Percentiles rank a stretch among this genome's conserved stretches.
These are phyloP conservation scores for Nepenthes gracilis DNA, from an alignment of 148 eudicot genomes.

Conservation along the genomic window DNA sequence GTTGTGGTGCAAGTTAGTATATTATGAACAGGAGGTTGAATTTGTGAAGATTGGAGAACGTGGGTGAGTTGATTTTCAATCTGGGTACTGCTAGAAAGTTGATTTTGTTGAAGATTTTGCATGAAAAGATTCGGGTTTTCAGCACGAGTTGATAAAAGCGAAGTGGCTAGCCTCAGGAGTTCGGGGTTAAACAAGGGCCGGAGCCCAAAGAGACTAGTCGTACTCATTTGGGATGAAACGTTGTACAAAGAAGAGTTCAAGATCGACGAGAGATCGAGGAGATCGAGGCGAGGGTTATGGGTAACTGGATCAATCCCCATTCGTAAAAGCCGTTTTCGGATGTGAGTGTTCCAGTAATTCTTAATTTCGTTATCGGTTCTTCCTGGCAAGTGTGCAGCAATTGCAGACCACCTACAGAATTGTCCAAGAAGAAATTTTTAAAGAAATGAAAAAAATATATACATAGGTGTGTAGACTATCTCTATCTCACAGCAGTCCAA, in stretches of 20 bases:
- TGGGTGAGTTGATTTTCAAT: slow-evolving; percentile 18
- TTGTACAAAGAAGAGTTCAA: slow-evolving; percentile 33
- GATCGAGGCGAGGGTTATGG: slow-evolving; percentile 84
- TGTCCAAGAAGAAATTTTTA: slow-evolving; percentile 16
- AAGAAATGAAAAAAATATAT: neutral
- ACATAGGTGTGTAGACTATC: neutral
- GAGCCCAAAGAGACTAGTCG: slow-evolving; percentile 45
- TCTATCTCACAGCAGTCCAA: neutral
- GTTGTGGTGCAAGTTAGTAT: no score
- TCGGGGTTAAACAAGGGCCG: slow-evolving; percentile 54
- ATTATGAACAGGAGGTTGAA: no score
- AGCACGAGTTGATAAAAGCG: slow-evolving; percentile 37
- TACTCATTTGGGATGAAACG: slow-evolving; percentile 35
- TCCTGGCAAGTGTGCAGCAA: slow-evolving; percentile 90
- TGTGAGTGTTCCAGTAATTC: slow-evolving; percentile 95
- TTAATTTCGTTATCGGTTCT: slow-evolving; percentile 93
- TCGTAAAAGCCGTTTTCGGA: slow-evolving; percentile 61
- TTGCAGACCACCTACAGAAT: slow-evolving; percentile 75
- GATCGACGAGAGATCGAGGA: slow-evolving; percentile 62
- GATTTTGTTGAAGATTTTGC: slow-evolving; percentile 25
- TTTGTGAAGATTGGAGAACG: slow-evolving; percentile 18
- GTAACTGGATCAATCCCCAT: slow-evolving; percentile 98
- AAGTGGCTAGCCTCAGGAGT: slow-evolving; percentile 48
- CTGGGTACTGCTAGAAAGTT: slow-evolving; percentile 10
- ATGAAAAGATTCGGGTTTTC: slow-evolving; percentile 25